A percentile compares a stretch with the other conserved stretches of the same genome.
These are phyloP conservation scores for Pythium graminicola DNA, from an alignment of 352 stramenopile genomes.

Conservation along the genomic window DNA sequence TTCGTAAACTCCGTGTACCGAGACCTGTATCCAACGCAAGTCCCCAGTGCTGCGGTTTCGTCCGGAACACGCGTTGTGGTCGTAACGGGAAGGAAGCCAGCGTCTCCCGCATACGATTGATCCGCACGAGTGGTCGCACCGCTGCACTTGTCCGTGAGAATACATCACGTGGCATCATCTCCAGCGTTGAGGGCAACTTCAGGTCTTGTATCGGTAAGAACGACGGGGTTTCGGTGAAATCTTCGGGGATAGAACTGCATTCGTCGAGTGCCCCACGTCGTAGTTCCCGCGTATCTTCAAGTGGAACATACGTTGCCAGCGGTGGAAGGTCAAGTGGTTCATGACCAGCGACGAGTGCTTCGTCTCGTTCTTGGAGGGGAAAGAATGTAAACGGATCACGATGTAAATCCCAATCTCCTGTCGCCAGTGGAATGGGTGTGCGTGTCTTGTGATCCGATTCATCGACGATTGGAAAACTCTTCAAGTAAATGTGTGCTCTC, in stretches of 20 bases:
- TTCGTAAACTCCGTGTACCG: slow-evolving; percentile 34
- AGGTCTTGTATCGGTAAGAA: slow-evolving; percentile 4
- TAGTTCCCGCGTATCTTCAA: slow-evolving; percentile 35
- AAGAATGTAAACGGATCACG: slow-evolving; percentile 59
- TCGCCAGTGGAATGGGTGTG: slow-evolving; percentile 30
- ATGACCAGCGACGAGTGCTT: slow-evolving; percentile 64
- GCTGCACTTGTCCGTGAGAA: slow-evolving; percentile 51
- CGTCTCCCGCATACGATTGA: slow-evolving; percentile 39
- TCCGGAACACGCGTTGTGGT: slow-evolving; percentile 42
- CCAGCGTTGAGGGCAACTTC: slow-evolving; percentile 28
- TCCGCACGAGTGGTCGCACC: slow-evolving; percentile 37
- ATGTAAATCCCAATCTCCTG: slow-evolving; percentile 35
- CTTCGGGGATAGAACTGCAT: slow-evolving; percentile 11
- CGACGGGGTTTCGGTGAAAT: neutral
- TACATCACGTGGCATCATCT: slow-evolving; percentile 36
- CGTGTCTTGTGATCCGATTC: slow-evolving; percentile 41
- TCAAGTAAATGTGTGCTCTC: slow-evolving; percentile 27
- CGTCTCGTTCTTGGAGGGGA: slow-evolving; percentile 49
- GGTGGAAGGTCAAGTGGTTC: slow-evolving; percentile 42
- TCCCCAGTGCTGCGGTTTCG: slow-evolving; percentile 31
- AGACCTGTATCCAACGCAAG: slow-evolving; percentile 31
- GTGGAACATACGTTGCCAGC: slow-evolving; percentile 52
- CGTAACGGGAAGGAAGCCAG: slow-evolving; percentile 40
- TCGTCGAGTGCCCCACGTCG: slow-evolving; percentile 45
- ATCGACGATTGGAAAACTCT: slow-evolving; percentile 57